A percentile compares a stretch with the other conserved stretches of the same genome.
phyloP scores from a whole-genome alignment of 2,329 filamentous ascomycete genomes.

The Aspergillus sp. region DNA sequence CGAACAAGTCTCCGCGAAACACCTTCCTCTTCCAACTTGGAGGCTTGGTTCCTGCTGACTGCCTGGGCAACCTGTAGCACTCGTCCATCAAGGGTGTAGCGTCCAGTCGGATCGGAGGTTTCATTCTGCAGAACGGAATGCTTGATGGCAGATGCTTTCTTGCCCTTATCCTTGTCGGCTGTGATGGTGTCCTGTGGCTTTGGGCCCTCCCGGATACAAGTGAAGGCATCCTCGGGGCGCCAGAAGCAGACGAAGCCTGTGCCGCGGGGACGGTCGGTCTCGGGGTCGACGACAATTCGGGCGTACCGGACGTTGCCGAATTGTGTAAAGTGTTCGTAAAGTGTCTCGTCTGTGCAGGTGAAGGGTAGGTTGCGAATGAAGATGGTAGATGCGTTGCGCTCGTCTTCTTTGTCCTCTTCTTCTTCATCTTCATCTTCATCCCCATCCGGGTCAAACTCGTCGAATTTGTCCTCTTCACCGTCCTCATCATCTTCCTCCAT shows the following conservation, averaged over 20 bases:
- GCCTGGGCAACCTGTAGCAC: conserved; percentile 78
- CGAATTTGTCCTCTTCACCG: conserved; percentile 38
- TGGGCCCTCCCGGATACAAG: conserved; percentile 71
- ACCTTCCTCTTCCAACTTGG: conserved; percentile 64
- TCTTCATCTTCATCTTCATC: conserved; percentile 38
- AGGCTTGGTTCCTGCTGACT: conserved; percentile 75
- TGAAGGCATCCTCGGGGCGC: conserved; percentile 64
- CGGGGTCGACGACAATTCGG: conserved; percentile 78
- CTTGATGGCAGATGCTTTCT: conserved; percentile 48
- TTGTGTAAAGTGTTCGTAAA: conserved; percentile 77
- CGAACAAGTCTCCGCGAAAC: conserved; percentile 55
- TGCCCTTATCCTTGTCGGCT: conserved; percentile 32
- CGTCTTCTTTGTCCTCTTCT: conserved; percentile 42
- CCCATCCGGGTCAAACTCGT: conserved; percentile 35
- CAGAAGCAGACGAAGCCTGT: conserved; percentile 95
- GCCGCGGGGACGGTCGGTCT: conserved; percentile 78
- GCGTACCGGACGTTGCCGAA: conserved; percentile 90
- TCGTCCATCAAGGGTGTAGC: conserved; percentile 85
- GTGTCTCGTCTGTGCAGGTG: conserved; percentile 70
- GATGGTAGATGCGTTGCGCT: conserved; percentile 63
- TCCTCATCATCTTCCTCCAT: conserved; percentile 32
- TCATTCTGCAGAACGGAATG: conserved; percentile 86
- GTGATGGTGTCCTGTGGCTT: conserved; percentile 40
- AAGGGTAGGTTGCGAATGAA: conserved; percentile 96
- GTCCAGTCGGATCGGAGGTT: conserved; percentile 68